Percentiles rank a stretch among this genome's conserved stretches.
phyloP scores from a whole-genome alignment of 2,329 filamentous ascomycete species.

The Ambrosiella cleistominuta region DNA sequence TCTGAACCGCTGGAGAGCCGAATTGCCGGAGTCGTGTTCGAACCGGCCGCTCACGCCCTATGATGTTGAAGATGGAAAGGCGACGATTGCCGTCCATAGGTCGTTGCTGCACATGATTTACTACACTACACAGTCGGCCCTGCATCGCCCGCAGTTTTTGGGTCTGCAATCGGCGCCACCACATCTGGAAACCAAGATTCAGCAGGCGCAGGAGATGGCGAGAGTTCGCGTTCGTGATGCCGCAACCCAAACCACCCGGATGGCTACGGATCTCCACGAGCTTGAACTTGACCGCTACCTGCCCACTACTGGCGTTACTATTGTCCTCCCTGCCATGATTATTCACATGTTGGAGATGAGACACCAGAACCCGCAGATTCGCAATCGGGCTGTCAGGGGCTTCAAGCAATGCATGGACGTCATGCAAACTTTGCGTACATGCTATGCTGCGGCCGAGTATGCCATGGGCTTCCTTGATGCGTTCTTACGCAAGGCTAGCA shows the following conservation, averaged over 20 bases:
- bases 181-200: slow-evolving; percentile 9
- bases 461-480: slow-evolving; percentile 91
- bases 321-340: slow-evolving; percentile 80
- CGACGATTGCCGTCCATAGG: slow-evolving; percentile 51
- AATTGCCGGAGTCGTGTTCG: slow-evolving; percentile 52
- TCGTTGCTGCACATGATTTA: slow-evolving; percentile 89
- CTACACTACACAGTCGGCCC: slow-evolving; percentile 74
- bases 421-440: slow-evolving; percentile 70
- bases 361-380: slow-evolving; percentile 53
- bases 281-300: slow-evolving; percentile 60
- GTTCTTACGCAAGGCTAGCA: slow-evolving; percentile 71
- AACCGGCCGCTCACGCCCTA: slow-evolving; percentile 40
- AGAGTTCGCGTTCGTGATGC: slow-evolving; percentile 68
- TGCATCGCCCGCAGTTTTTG: slow-evolving; percentile 81
- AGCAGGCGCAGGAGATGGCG: slow-evolving; percentile 43
- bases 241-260: slow-evolving; percentile 68
- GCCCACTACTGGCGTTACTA: slow-evolving; percentile 78
- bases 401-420: slow-evolving; percentile 89
- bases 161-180: slow-evolving; percentile 41
- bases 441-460: slow-evolving; percentile 88
- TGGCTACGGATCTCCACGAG: slow-evolving; percentile 59
- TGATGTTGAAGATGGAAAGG: slow-evolving; percentile 42
- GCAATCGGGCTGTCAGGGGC: slow-evolving; percentile 56
- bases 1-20: slow-evolving; percentile 58
- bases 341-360: slow-evolving; percentile 90